Base-by-base conservation (phyloP, 352 stramenopile species). In the Globisporangium alternatum region DNA sequence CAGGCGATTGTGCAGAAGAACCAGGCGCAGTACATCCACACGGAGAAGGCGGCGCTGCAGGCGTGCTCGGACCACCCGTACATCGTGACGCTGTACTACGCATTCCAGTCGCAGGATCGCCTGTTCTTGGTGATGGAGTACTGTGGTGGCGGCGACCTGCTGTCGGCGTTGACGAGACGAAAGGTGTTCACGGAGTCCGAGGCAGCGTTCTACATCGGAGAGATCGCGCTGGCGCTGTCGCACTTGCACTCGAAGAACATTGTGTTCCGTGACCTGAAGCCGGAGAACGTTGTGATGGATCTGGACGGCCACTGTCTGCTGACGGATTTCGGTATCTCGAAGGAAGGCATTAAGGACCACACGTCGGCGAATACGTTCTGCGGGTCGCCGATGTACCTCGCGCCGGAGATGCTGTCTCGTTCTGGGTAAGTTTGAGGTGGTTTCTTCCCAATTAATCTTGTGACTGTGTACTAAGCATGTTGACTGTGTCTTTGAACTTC, bases 41-140 rank as follows among this genome's bases (percentile, higher is more conserved):
- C 86, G 60, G 86, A 95, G 66, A 92, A 93, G 64, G 81, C 81
- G 51, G 81, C 83, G 22, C 67, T 95, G 37, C 86, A 93, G 64
- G 86, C 84, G 13, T 95, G 83, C 61, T 90, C 81, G 31, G 86
- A 95, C 68, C 86, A 95, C 64, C 86, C 86, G 60, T 95, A 90
- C 71, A 93, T 95, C 59, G 86, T 95, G 61, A 90, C 78, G 4
- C 62, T 95, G 17, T 91, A 93, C 74, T 95, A 72, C 59, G 86
- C 86, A 17, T 95, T 95, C 74, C 86, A 95, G 72, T 91, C 83
- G 15, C 71, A 93, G 62, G 86, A 95, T 53, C 81, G 83, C 0
- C 55, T 95, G 31, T 95, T 93, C 62, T 55, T 95, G 21, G 86
- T 95, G 5, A 95, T 95, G 86, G 84, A 95, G 47, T 95, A 95